Conservation (phyloP, 495 filamentous ascomycete genomes). For the Aspergillus egyptiacus region DNA sequence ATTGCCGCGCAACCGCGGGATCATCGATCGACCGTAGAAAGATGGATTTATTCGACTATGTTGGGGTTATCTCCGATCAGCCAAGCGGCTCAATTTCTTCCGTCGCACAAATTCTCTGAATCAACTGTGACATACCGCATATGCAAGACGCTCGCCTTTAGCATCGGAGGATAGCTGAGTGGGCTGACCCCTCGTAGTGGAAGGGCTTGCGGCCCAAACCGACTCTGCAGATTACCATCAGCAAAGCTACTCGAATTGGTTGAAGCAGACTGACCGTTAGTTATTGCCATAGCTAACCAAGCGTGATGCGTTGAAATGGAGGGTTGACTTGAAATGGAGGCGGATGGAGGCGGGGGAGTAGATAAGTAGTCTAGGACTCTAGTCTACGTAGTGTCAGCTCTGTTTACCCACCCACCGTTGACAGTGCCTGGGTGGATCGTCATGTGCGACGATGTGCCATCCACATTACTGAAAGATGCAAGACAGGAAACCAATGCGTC, state of each 20-base stretch:
- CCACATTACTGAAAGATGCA: no score
- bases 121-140: slow-evolving; percentile 60
- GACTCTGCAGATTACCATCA: slow-evolving; percentile 42
- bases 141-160: slow-evolving; percentile 89
- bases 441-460: no score
- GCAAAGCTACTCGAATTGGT: background rate
- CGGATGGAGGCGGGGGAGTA: slow-evolving; percentile 6
- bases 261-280: slow-evolving; percentile 29
- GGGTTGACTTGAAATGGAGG: slow-evolving; percentile 1
- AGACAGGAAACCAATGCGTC: no score
- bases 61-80: slow-evolving; percentile 12
- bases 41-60: slow-evolving; percentile 91
- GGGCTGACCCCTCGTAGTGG: slow-evolving; percentile 78
- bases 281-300: slow-evolving; percentile 37
- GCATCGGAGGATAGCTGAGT: slow-evolving; percentile 85
- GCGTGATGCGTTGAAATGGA: slow-evolving; percentile 1
- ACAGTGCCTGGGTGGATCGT: slow-evolving; percentile 2
- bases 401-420: slow-evolving; percentile 11
- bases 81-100: background rate
- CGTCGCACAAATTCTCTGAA: background rate
- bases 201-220: slow-evolving; percentile 71
- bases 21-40: slow-evolving; percentile 90
- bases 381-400: no score
- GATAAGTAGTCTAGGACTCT: background rate
- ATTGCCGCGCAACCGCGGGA: slow-evolving; percentile 75